phyloP scores from a whole-genome alignment of 371 early-diverging fungal genomes.

The Mucor sp. region DNA sequence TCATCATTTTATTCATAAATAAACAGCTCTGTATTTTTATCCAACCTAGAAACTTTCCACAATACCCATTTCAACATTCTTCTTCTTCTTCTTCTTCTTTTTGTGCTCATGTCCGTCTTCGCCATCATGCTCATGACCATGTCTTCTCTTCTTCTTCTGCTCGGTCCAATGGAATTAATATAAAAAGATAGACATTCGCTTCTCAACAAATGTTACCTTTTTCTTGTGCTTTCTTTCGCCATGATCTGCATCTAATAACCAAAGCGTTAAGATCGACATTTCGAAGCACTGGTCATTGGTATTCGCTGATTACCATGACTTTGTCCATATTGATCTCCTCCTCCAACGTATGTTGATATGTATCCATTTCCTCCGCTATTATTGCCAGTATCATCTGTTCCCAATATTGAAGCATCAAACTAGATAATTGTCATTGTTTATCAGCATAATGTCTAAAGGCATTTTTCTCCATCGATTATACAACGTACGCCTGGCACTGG shows the following conservation, averaged over 20 bases:
- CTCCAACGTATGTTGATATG: not conserved
- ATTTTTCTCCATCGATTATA: not conserved
- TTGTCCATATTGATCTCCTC: not conserved
- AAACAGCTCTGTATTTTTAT: not conserved
- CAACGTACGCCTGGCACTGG: constrained; percentile 59
- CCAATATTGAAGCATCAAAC: constrained; percentile 63
- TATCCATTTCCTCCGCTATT: constrained; percentile 2
- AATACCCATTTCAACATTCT: constrained; percentile 22
- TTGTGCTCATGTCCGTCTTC: constrained; percentile 56
- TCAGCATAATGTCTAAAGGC: not conserved
- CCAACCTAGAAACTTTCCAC: not conserved
- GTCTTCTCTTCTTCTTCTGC: constrained; percentile 70
- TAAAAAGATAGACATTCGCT: no score
- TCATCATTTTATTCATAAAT: not conserved
- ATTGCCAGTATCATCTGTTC: constrained; percentile 44
- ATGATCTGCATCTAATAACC: constrained; percentile 36
- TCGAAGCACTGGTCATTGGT: not conserved
- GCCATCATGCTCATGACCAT: constrained; percentile 57
- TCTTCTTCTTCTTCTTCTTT: constrained; percentile 64
- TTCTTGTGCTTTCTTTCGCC: constrained; percentile 62
- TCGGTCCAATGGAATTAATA: not conserved
- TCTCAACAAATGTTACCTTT: constrained; percentile 44
- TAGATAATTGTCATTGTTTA: constrained; percentile 2
- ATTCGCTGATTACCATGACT: not conserved
- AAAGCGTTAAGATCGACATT: not conserved